phyloP scores from a whole-genome alignment of 2,329 filamentous ascomycete genomes.

The Fusarium sp. region DNA sequence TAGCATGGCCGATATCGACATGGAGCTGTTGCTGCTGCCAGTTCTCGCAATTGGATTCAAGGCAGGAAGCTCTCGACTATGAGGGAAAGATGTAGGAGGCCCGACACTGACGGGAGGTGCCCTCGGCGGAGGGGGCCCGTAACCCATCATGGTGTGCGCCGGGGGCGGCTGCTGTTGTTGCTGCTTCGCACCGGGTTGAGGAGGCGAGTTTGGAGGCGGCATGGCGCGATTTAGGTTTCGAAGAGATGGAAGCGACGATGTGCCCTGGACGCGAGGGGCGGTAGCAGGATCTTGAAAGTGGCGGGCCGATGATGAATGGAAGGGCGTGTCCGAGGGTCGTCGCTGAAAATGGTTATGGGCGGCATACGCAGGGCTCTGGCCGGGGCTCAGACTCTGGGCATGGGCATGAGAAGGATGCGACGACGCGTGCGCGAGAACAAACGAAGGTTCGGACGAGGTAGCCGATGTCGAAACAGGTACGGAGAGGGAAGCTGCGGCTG shows the following conservation, averaged over 20 bases:
- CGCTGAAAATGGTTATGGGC: conserved; percentile 47
- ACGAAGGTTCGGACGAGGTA: conserved; percentile 19
- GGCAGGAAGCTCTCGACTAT: conserved; percentile 65
- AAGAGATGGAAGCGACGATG: conserved; percentile 58
- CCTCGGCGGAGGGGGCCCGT: conserved; percentile 60
- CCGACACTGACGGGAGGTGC: conserved; percentile 58
- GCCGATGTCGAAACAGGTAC: conserved; percentile 7
- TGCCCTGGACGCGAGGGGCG: conserved; percentile 58
- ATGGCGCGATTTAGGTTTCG: conserved; percentile 55
- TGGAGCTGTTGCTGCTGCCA: conserved; percentile 62
- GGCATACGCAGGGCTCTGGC: conserved; percentile 47
- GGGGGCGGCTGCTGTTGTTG: conserved; percentile 44
- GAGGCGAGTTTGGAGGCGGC: conserved; percentile 60
- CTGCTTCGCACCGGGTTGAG: conserved; percentile 50
- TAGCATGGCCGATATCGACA: conserved; percentile 73
- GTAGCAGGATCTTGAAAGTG: conserved; percentile 49
- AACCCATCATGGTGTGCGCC: conserved; percentile 51
- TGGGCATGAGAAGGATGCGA: conserved; percentile 33
- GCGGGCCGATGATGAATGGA: conserved; percentile 51
- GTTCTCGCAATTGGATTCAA: conserved; percentile 62
- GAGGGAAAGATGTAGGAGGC: conserved; percentile 58
- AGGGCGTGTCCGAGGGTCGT: conserved; percentile 58
- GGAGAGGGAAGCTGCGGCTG: conserved; percentile 2
- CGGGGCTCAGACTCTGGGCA: conserved; percentile 36
- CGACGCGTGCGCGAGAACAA: conserved; percentile 34